These are phyloP conservation scores for Chaetomidium leptoderma DNA, from an alignment of 495 filamentous ascomycete species.

Conservation along the genomic window DNA sequence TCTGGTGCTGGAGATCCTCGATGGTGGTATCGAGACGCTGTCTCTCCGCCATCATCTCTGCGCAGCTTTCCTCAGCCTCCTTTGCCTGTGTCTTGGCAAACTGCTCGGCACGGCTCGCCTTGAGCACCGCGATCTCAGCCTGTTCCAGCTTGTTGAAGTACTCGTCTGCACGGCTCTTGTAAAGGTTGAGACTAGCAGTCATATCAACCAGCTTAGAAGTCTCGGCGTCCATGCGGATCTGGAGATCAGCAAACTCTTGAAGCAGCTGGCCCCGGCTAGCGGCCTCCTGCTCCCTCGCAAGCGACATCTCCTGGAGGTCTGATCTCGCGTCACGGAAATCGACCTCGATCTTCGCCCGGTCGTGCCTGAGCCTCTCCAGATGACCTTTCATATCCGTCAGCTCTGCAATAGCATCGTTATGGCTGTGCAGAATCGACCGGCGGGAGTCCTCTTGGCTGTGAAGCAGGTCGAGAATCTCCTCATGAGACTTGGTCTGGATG, in stretches of 20 bases:
- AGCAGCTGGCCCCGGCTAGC: conserved; percentile 80
- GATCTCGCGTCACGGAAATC: conserved; percentile 81
- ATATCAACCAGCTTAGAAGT: conserved; percentile 80
- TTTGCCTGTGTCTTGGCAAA: conserved; percentile 84
- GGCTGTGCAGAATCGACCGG: conserved; percentile 70
- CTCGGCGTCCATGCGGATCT: conserved; percentile 89
- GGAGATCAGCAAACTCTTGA: conserved; percentile 88
- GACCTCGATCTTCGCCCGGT: conserved; percentile 73
- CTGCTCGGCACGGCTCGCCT: conserved; percentile 85
- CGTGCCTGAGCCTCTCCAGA: conserved; percentile 78
- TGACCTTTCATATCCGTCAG: conserved; percentile 79
- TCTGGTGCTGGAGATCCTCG: conserved; percentile 86
- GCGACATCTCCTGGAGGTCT: conserved; percentile 74
- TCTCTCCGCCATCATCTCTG: conserved; percentile 85
- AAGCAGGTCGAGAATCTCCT: conserved; percentile 90
- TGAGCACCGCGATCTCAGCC: conserved; percentile 91
- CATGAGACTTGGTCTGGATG: conserved; percentile 87
- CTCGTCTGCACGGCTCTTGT: conserved; percentile 91
- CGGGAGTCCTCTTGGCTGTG: conserved; percentile 91
- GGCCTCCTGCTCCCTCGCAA: conserved; percentile 76
- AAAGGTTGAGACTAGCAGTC: conserved; percentile 74
- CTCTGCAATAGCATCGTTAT: conserved; percentile 81
- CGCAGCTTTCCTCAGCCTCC: conserved; percentile 88
- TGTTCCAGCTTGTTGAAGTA: conserved; percentile 98
- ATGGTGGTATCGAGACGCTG: conserved; percentile 83